A percentile compares a stretch with the other conserved stretches of the same genome.
phyloP scores from a whole-genome alignment of 768 basidiomycete genomes.

The Hypholoma sublateritium region DNA sequence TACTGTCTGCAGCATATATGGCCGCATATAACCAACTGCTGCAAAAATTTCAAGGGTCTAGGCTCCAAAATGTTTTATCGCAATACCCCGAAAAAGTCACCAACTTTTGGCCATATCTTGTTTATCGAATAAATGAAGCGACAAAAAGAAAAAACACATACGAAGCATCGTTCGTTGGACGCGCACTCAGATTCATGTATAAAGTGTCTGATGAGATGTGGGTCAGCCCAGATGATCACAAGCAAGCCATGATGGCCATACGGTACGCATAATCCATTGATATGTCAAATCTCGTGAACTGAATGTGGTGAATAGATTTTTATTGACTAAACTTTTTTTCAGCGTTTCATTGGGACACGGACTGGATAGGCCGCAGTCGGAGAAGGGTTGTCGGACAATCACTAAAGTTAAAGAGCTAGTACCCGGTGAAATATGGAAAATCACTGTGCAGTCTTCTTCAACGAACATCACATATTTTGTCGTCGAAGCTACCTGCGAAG shows the following conservation, averaged over 20 bases:
- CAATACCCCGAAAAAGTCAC: constrained; percentile 44
- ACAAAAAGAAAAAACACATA: constrained; percentile 37
- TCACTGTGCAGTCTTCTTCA: constrained; percentile 32
- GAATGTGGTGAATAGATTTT: constrained; percentile 43
- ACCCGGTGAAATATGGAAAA: constrained; percentile 58
- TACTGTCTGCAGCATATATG: constrained; percentile 49
- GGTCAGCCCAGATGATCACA: constrained; percentile 57
- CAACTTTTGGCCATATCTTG: constrained; percentile 76
- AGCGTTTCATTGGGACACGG: constrained; percentile 50
- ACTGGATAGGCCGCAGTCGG: constrained; percentile 17
- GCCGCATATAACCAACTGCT: constrained; percentile 53
- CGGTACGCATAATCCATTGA: constrained; percentile 38
- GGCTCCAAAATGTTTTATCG: constrained; percentile 39
- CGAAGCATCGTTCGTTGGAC: constrained; percentile 49
- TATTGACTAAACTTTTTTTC: constrained; percentile 65
- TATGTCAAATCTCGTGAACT: background rate
- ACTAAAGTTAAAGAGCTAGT: constrained; percentile 53
- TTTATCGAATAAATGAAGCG: constrained; percentile 45
- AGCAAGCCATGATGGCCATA: constrained; percentile 55
- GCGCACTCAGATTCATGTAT: constrained; percentile 28
- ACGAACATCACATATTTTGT: constrained; percentile 48
- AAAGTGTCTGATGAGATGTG: constrained; percentile 50
- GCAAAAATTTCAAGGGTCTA: constrained; percentile 47
- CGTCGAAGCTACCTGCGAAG: constrained; percentile 73
- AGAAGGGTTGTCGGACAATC: constrained; percentile 37